Evolutionary conservation across 768 basidiomycete genomes (phyloP).

Genomic region (Termitomyces sp.): DNA sequence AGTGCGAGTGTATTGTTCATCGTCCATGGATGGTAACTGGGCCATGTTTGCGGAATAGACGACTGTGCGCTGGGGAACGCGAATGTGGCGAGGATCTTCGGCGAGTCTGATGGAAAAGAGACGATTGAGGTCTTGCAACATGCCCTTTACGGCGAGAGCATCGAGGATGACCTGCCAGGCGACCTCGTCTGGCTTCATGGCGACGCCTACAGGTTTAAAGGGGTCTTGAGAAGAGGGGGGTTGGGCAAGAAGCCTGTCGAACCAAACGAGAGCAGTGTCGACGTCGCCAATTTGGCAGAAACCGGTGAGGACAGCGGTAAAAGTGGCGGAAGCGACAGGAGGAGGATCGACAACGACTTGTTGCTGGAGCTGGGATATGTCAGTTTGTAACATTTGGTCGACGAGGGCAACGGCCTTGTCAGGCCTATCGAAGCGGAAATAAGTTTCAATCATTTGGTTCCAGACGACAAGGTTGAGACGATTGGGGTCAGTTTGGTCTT

Average conservation of each 20-base stretch:
- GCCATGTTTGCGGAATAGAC: conserved; percentile 36
- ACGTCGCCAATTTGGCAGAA: conserved; percentile 63
- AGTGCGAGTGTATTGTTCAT: conserved; percentile 12
- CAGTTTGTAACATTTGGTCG: conserved; percentile 56
- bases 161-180: conserved; percentile 62
- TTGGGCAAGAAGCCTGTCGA: conserved; percentile 51
- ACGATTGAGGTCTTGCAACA: conserved; percentile 51
- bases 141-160: conserved; percentile 42
- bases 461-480: conserved; percentile 47
- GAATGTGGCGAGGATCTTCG: conserved; percentile 30
- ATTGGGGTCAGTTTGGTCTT: neutral
- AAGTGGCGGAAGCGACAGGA: conserved; percentile 57
- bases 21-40: conserved; percentile 12
- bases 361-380: conserved; percentile 31
- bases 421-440: conserved; percentile 60
- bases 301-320: conserved; percentile 55
- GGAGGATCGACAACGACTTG: conserved; percentile 42
- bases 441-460: conserved; percentile 74
- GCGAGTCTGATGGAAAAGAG: conserved; percentile 39
- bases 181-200: conserved; percentile 45
- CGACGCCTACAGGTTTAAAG: conserved; percentile 35
- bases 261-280: conserved; percentile 65
- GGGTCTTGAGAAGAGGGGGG: conserved; percentile 26
- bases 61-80: conserved; percentile 32
- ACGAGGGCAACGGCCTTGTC: conserved; percentile 62